Base-by-base conservation (phyloP, 148 eudicot genomes). In the Spergularia bocconei region DNA sequence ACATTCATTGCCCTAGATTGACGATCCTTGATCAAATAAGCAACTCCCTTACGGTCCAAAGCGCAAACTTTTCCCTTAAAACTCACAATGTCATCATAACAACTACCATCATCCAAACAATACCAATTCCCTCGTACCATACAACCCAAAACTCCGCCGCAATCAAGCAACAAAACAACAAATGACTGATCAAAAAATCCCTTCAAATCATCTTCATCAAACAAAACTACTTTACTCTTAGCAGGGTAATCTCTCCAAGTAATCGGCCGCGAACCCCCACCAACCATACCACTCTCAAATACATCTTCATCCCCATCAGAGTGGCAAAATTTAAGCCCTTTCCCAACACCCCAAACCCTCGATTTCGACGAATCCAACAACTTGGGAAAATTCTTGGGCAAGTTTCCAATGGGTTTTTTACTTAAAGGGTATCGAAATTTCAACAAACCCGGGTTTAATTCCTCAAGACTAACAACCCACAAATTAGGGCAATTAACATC, bases 81-180 rank as follows among this genome's bases (percentile, higher is more conserved):
- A 23, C 29, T 69, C 12, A 69, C 72, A 23, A 69, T 69, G n/a
- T 69, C 72, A 29, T 69, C 72, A 25, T 51, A 52, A 4, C 20
- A 25, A 63, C 7, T 10, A 59, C 1, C 9, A 59, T 19, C 2
- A 59, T 11, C 29, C 48, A 44, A 44, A 44, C 7, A 6, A 44
- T 44, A 44, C 48, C 48, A 44, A 9, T 44, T 9, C 48, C 48
- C 48, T 44, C 48, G 48, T 44, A 44, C 48, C 33, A 61, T 19
- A 20, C 33, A 21, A 23, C 65, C 65, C 38, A 61, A 61, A 61
- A 29, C 14, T 13, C 65, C 38, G 13, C 65, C 65, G 15, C 23
- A 29, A 14, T 36, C 6, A 12, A 61, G 16, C 36, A 25, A 61
- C 5, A 23, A 36, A 5, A 23, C 65, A 29, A 44, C 48, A 44